Base-by-base conservation (phyloP, 495 filamentous ascomycete genomes). In the Delitschia confertaspora region DNA sequence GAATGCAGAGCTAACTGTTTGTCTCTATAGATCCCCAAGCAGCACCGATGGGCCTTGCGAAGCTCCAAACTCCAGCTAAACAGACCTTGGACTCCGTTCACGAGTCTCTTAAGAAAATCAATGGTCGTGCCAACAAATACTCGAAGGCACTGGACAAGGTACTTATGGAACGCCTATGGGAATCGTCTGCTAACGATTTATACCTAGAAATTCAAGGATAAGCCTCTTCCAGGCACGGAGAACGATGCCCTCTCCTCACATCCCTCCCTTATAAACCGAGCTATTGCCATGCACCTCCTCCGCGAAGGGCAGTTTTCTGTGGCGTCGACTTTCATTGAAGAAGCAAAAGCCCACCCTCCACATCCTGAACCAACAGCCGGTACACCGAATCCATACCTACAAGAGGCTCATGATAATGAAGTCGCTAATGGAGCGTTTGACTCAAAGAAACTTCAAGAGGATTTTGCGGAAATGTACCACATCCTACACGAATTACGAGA, bases 211-310 rank as follows among this genome's bases (percentile, higher is more conserved):
- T 87, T 91, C 65, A 83, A 84, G 61, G 69, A 78, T 52, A 81
- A 82, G 53, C 72, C 82, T 6, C 69, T 94, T 2, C 86, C 87
- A 0, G 70, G 64, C 21, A 80, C 78, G 33, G 84, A 88, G 30
- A 79, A 85, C 58, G 87, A 94, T 60, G 81, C 76, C n/a, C 75
- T 95, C 52, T 78, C 76, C 4, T 73, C 79, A 18, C 79, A 93
- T 46, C 69, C 80, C 4, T 64, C 72, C 25, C 72, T 94, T 7
- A 83, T 95, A 54, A 89, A 96, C 60, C 73, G 88, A 17, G 91
- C 91, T 16, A 91, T 96, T 42, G 85, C 83, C 2, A 95, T 98
- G 88, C 91, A 98, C 60, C 70, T 98, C 10, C 74, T 96, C 13
- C 80, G 91, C 17, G 93, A 96, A 68, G 91, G 91, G 25, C 83